Base-by-base conservation (phyloP, 352 stramenopile genomes). In the Pythium vanterpoolii region DNA sequence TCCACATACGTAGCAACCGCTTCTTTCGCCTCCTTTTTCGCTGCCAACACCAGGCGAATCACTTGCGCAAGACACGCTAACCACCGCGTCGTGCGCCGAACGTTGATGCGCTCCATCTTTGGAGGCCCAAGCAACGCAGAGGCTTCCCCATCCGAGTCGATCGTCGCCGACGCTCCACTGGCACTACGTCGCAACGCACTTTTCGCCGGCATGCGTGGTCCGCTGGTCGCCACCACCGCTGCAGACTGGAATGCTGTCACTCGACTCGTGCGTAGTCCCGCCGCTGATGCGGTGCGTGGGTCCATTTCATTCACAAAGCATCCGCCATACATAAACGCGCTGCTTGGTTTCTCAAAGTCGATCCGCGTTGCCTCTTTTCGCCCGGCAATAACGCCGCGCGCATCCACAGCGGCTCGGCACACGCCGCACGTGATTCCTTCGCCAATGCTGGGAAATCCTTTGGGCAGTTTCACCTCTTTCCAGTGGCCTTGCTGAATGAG, bases 91-190 rank as follows among this genome's bases (percentile, higher is more conserved):
- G 83, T 93, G 19, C 82, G 76, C 48, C 87, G 79, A 13, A 91
- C 81, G 46, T 91, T 89, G 42, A 93, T 83, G 31, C 78, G 73
- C 38, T 93, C 83, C 81, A 93, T 86, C 52, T 91, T 93, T 0
- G 69, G 79, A 0, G 83, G 79, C 1, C 56, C 69, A 30, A 90
- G 48, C 7, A 61, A 49, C 33, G 68, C 56, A 18, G 71, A 49
- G 8, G 56, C 56, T 19, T 68, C 46, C 27, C 58, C 45, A 2
- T 74, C 50, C 11, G 68, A 62, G 1, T 65, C 66, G 26, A 38
- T 21, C 9, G 30, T 28, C 4, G 36, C 24, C 23, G 49, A 49
- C 16, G 9, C 30, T 0, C 34, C 42, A 39, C 31, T 53, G 4
- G 23, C 31, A 40, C 39, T 59, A 2, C 57, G 38, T 27, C 49